Evolutionary conservation across 306 rosid species (phyloP).

Genomic region (Mimosa pudica): DNA sequence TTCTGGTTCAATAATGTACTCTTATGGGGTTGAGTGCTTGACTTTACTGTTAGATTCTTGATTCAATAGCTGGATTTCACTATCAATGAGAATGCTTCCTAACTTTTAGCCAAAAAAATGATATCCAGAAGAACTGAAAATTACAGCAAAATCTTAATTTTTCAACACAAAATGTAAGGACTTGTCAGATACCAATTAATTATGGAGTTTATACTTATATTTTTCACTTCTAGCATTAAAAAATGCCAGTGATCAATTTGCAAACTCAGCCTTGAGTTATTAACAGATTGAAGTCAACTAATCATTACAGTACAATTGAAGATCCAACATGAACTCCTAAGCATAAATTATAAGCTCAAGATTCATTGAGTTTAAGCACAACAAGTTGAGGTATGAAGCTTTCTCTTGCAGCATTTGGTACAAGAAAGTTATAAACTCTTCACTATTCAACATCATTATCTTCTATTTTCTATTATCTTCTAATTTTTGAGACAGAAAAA

Average conservation of each 20-base stretch:
- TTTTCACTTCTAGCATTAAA: constrained; percentile 3
- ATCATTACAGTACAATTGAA: neutral
- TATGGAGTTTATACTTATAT: neutral
- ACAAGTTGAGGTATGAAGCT: neutral
- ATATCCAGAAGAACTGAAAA: neutral
- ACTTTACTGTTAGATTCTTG: too few species aligned
- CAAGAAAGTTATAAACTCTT: neutral
- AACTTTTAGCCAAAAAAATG: too few species aligned
- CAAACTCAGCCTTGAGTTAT: neutral
- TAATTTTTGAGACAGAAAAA: neutral
- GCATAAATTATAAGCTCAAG: neutral
- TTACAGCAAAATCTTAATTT: neutral
- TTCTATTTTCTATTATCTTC: neutral
- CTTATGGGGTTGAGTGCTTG: too few species aligned
- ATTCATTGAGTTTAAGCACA: neutral
- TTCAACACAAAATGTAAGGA: too few species aligned
- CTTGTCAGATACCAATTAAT: neutral
- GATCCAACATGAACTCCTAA: neutral
- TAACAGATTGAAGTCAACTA: constrained; percentile 10
- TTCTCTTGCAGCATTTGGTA: neutral
- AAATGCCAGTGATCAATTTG: neutral
- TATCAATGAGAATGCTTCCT: too few species aligned
- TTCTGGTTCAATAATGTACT: too few species aligned
- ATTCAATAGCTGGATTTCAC: too few species aligned
- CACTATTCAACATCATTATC: neutral